phyloP scores from a whole-genome alignment of 192 early-diverging fungal species.

The Linnemannia exigua region DNA sequence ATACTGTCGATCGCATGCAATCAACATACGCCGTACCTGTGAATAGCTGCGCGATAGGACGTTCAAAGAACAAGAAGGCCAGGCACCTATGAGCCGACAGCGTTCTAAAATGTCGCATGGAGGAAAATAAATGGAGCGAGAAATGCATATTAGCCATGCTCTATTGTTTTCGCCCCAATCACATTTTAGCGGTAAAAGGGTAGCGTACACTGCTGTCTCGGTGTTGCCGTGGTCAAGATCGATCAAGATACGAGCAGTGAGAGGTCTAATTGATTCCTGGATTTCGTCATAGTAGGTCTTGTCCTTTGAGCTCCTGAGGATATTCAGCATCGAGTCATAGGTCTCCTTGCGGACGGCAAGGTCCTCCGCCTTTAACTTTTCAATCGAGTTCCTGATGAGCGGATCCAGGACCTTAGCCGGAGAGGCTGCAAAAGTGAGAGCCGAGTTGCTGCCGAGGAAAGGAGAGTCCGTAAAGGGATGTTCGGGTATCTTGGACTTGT shows the following conservation, averaged over 20 bases:
- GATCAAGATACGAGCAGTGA: constrained; percentile 1
- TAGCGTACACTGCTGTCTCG: constrained; percentile 1
- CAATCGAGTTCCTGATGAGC: neutral
- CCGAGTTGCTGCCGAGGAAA: neutral
- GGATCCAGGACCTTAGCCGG: neutral
- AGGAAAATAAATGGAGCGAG: no score
- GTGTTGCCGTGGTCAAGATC: constrained; percentile 24
- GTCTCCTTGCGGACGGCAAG: neutral
- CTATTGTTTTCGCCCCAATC: no score
- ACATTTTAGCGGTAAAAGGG: no score
- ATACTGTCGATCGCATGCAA: no score
- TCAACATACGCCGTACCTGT: constrained; percentile 2
- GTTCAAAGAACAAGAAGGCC: constrained; percentile 28
- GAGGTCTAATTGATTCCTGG: constrained; percentile 14
- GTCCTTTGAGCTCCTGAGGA: constrained; percentile 15
- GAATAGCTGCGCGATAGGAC: constrained; percentile 19
- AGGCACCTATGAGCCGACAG: constrained; percentile 25
- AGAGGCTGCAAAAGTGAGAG: neutral
- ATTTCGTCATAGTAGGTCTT: constrained; percentile 3
- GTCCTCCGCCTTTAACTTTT: constrained; percentile 14
- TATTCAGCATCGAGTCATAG: constrained; percentile 14
- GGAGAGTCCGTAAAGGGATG: neutral
- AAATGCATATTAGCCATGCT: no score
- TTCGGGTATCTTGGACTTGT: neutral
- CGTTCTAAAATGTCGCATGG: neutral